Evolutionary conservation across 306 rosid species (phyloP).

Genomic region (Macrotyloma uniflorum): DNA sequence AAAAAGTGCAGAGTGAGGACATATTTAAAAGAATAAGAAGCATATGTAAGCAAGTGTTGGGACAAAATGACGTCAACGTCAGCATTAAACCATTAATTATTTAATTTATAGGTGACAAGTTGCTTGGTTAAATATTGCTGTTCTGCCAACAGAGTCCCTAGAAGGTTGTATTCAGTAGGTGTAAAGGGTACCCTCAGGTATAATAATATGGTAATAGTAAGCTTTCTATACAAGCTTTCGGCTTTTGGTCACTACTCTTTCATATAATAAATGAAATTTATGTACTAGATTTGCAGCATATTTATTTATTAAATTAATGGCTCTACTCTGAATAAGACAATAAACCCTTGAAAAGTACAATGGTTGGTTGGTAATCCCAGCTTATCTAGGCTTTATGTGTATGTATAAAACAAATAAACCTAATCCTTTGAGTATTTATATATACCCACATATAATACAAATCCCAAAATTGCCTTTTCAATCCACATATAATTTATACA

Average conservation of each 20-base stretch:
- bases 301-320: constrained; percentile 28
- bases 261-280: constrained; percentile 20
- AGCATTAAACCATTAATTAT: constrained; percentile 11
- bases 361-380: constrained; percentile 39
- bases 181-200: constrained; percentile 38
- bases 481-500: constrained; percentile 18
- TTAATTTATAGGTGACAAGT: constrained; percentile 30
- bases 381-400: constrained; percentile 36
- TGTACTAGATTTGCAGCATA: constrained; percentile 44
- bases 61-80: constrained; percentile 39
- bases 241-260: constrained; percentile 37
- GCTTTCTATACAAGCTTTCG: constrained; percentile 50
- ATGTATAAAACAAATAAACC: constrained; percentile 31
- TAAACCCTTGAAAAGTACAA: constrained; percentile 34
- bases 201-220: constrained; percentile 16
- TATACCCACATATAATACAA: constrained; percentile 18
- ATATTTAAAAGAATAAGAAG: not conserved
- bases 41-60: constrained; percentile 35
- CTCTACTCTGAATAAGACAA: constrained; percentile 52
- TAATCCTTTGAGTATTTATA: constrained; percentile 11
- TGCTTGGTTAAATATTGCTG: constrained; percentile 31
- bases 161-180: constrained; percentile 39
- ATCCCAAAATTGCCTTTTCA: constrained; percentile 46
- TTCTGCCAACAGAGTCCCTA: constrained; percentile 35
- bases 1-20: not conserved